Base-by-base conservation (phyloP, 306 rosid genomes). In the Sicyos baderoa region DNA sequence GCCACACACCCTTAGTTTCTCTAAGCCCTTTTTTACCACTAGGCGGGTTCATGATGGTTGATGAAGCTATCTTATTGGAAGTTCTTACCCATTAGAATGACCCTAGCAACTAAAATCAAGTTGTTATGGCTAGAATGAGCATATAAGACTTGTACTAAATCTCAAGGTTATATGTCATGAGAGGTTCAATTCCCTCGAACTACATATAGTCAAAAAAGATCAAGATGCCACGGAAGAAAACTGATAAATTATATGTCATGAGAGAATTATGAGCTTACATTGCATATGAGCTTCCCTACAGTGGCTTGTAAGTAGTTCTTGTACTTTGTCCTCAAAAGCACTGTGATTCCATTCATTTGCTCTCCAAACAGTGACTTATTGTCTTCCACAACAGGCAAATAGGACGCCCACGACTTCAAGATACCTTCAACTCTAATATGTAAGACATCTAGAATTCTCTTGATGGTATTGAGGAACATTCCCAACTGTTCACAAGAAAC, bases 341-440 rank as follows among this genome's bases (percentile, higher is more conserved):
- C 98, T 4, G 98, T 89, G 51, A 88, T 82, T 73, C 82, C 96
- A 54, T 88, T 93, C 89, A 93, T 88, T 71, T 93, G 97, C 80
- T 93, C 98, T 60, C 97, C 97, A 25, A 89, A 87, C 48, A 48
- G 73, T n/a, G 87, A 74, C 78, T 85, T 89, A 77, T 86, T 93
- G 54, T 89, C 97, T 51, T 81, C 98, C 82, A 85, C 77, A 29
- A 74, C 83, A 29, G 98, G 97, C 66, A 90, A 76, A 75, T 75
- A 89, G 48, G 97, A 84, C 27, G 97, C 91, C 98, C 98, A 93
- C 22, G 95, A 81, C 87, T 85, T 89, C 53, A 93, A 84, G 77
- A 88, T 88, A 66, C 86, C 97, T 81, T 93, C 98, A 75, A 93
- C 95, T 84, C 87, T 86, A 78, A 87, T 80, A 61, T 90, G 98